Conservation (phyloP, 768 basidiomycete genomes). For the Lactifluus hygrophoroides region DNA sequence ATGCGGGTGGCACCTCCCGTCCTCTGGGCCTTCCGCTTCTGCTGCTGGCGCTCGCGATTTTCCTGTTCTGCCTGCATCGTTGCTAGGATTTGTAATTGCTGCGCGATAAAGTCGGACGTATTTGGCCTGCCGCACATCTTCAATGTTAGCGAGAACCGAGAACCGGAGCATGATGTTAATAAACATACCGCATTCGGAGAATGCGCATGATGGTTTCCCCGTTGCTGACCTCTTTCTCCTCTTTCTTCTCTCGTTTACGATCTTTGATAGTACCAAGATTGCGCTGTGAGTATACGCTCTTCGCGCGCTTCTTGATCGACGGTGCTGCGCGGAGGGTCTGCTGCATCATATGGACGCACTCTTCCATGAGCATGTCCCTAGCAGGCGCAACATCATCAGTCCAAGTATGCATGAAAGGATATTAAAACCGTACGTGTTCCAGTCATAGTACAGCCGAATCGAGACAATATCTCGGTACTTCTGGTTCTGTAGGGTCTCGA, state of each 20-base stretch:
- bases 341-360: slow-evolving; percentile 94
- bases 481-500: slow-evolving; percentile 83
- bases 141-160: background rate
- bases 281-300: slow-evolving; percentile 86
- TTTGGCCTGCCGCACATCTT: slow-evolving; percentile 42
- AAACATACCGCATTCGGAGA: slow-evolving; percentile 81
- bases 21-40: slow-evolving; percentile 52
- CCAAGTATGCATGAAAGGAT: background rate
- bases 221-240: slow-evolving; percentile 61
- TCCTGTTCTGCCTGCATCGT: slow-evolving; percentile 82
- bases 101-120: slow-evolving; percentile 80
- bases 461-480: slow-evolving; percentile 90
- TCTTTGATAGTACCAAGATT: slow-evolving; percentile 96
- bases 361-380: slow-evolving; percentile 83
- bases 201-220: slow-evolving; percentile 94
- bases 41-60: slow-evolving; percentile 52
- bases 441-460: slow-evolving; percentile 92
- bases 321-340: slow-evolving; percentile 68
- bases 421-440: slow-evolving; percentile 62
- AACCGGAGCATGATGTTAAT: background rate
- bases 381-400: slow-evolving; percentile 12
- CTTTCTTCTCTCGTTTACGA: slow-evolving; percentile 85
- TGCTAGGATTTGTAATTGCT: slow-evolving; percentile 75
- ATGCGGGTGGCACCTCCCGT: slow-evolving; percentile 29
- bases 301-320: slow-evolving; percentile 78